A percentile compares a stretch with the other conserved stretches of the same genome.
These are phyloP conservation scores for Pleurotus giganteus DNA, from an alignment of 768 basidiomycete genomes.

Conservation along the genomic window DNA sequence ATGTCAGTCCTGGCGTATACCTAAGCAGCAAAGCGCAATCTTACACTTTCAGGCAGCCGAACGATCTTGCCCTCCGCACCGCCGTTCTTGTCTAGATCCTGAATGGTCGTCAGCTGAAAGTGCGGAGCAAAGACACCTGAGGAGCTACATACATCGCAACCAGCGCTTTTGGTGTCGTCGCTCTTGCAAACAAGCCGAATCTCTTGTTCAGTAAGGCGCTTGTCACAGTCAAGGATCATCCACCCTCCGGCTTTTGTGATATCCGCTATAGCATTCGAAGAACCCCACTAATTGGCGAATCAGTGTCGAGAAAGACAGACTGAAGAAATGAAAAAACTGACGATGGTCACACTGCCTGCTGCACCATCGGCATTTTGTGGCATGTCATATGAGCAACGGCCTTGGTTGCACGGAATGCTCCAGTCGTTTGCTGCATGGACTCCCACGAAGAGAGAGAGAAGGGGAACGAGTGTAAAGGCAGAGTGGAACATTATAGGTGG, in stretches of 20 bases:
- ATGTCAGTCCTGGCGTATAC: not conserved
- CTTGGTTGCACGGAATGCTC: not conserved
- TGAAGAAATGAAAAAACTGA: not conserved
- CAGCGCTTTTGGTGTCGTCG: not conserved
- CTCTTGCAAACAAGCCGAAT: not conserved
- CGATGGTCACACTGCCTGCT: not conserved
- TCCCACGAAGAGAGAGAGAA: not conserved
- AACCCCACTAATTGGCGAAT: not conserved
- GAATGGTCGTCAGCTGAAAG: not conserved
- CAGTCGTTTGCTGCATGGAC: not conserved
- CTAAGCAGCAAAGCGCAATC: constrained; percentile 13
- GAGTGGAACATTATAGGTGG: not conserved
- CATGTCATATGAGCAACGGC: not conserved
- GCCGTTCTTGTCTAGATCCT: constrained; percentile 33
- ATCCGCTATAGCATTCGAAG: not conserved
- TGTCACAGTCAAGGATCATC: not conserved
- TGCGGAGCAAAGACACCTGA: not conserved
- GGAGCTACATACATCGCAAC: not conserved
- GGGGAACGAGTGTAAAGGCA: constrained; percentile 2
- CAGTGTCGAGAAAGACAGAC: not conserved
- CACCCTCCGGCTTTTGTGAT: not conserved
- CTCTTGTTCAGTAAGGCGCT: not conserved
- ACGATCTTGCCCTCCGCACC: constrained; percentile 49
- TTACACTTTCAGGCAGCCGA: constrained; percentile 50
- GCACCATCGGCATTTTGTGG: not conserved